A percentile compares a stretch with the other conserved stretches of the same genome.
Conservation (phyloP, 2,329 filamentous ascomycete species). For the Fusarium sp. region DNA sequence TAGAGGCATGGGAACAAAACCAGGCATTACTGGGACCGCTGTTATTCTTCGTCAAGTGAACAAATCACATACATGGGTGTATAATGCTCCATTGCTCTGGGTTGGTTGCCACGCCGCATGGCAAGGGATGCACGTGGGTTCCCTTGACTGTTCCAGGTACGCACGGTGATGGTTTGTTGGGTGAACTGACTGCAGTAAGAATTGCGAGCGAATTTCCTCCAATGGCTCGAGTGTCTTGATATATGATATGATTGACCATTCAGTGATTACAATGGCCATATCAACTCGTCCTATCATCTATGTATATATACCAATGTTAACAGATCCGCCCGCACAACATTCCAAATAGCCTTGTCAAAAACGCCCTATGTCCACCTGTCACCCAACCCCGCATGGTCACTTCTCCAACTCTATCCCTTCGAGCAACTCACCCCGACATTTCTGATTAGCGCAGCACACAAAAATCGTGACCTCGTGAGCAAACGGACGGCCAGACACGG, state of each 20-base stretch:
- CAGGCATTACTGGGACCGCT: too few species aligned
- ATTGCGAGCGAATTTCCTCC: neutral
- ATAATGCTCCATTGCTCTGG: neutral
- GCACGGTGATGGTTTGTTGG: neutral
- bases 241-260: neutral
- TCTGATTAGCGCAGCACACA: neutral
- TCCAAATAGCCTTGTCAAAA: slow-evolving; percentile 38
- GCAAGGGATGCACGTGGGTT: neutral
- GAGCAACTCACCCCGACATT: neutral
- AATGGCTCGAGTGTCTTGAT: neutral
- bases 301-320: too few species aligned
- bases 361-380: slow-evolving; percentile 39
- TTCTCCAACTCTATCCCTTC: slow-evolving; percentile 2
- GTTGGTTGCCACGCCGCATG: neutral
- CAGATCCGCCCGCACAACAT: neutral
- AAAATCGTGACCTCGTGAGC: slow-evolving; percentile 21
- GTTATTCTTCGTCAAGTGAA: too few species aligned
- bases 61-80: neutral
- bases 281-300: too few species aligned
- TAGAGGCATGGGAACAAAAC: too few species aligned
- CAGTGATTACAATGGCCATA: too few species aligned
- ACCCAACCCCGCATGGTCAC: slow-evolving; percentile 35
- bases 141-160: neutral
- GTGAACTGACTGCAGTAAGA: neutral
- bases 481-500: slow-evolving; percentile 38